Conservation (phyloP, 257 asterid species). For the Cruciata laevipes region DNA sequence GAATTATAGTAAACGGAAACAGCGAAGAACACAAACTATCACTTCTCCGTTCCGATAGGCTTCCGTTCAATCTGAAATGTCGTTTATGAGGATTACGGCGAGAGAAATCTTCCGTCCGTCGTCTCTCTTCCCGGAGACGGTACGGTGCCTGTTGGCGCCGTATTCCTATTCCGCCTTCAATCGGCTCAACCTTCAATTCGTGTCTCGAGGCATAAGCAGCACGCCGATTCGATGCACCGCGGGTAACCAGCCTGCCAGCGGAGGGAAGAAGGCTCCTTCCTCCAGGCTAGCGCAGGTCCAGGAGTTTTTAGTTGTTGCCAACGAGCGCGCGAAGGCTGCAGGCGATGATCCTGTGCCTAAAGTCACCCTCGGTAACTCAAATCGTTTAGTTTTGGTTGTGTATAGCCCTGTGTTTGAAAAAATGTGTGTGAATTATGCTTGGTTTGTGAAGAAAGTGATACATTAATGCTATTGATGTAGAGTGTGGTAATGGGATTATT, state of each 20-base stretch:
- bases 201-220: slow-evolving; percentile 16
- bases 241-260: slow-evolving; percentile 31
- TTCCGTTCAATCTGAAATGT: slow-evolving; percentile 28
- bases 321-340: slow-evolving; percentile 65
- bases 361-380: slow-evolving; percentile 53
- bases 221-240: slow-evolving; percentile 35
- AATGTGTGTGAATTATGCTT: neutral
- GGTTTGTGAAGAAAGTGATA: neutral
- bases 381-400: neutral
- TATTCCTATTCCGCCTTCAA: slow-evolving; percentile 8
- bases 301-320: slow-evolving; percentile 61
- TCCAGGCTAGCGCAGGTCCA: slow-evolving; percentile 64
- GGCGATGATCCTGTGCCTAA: slow-evolving; percentile 68
- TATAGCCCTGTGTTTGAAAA: neutral
- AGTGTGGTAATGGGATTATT: neutral
- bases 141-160: slow-evolving; percentile 18
- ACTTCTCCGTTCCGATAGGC: neutral
- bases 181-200: slow-evolving; percentile 2
- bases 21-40: neutral
- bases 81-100: slow-evolving; percentile 38
- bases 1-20: neutral
- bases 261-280: slow-evolving; percentile 51
- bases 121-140: slow-evolving; percentile 19
- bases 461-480: neutral
- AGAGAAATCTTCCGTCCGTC: slow-evolving; percentile 41